Conservation (phyloP, 1,139 yeast species). For the Candida sp. region DNA sequence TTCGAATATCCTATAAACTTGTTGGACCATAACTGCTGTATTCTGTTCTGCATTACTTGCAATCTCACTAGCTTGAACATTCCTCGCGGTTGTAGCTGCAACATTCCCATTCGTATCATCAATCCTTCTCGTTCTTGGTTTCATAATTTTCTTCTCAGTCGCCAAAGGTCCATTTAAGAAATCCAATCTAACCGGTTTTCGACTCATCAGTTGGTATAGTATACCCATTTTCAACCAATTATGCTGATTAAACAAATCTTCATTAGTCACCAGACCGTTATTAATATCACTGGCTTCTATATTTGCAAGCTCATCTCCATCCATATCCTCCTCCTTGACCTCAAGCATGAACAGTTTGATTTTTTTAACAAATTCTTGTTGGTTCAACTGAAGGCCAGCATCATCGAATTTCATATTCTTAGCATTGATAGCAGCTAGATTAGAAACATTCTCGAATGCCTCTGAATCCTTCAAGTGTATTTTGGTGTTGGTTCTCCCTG, state of each 20-base stretch:
- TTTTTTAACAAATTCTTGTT: constrained; percentile 42
- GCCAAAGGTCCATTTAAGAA: constrained; percentile 73
- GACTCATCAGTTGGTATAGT: constrained; percentile 45
- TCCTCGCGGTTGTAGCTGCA: constrained; percentile 49
- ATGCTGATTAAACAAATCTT: constrained; percentile 31
- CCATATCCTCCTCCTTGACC: constrained; percentile 4
- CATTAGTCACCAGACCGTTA: constrained; percentile 9
- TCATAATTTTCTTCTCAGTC: constrained; percentile 51
- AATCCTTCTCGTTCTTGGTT: constrained; percentile 27
- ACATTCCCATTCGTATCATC: constrained; percentile 41
- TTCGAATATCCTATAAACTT: constrained; percentile 38
- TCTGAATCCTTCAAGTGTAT: constrained; percentile 33
- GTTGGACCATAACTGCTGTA: constrained; percentile 59
- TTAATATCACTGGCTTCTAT: constrained; percentile 2
- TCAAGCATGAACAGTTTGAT: constrained; percentile 25
- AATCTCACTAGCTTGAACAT: constrained; percentile 49
- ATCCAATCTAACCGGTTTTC: constrained; percentile 49
- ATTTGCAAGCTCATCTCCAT: constrained; percentile 7
- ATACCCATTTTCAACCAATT: constrained; percentile 65
- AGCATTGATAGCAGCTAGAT: constrained; percentile 49
- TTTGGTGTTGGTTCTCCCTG: constrained; percentile 21
- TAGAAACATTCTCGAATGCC: constrained; percentile 36
- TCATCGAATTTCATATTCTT: constrained; percentile 56
- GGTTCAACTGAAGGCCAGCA: constrained; percentile 44
- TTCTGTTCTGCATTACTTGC: constrained; percentile 47